These are phyloP conservation scores for Microcos paniculata DNA, from an alignment of 345 rosid genomes.

Conservation along the genomic window DNA sequence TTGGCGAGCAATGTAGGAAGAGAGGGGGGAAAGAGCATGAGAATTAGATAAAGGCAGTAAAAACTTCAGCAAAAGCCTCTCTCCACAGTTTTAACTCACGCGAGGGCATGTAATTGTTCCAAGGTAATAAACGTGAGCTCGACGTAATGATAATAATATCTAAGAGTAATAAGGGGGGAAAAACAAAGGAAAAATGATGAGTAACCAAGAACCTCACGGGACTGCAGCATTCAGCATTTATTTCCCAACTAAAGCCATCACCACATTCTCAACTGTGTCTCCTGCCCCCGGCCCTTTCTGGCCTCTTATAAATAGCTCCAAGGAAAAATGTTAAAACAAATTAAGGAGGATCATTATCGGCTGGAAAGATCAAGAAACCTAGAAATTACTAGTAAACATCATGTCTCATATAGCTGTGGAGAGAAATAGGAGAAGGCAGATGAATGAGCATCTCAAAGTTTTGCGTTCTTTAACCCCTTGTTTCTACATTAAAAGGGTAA, in stretches of 20 bases:
- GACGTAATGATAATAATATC: conserved; percentile 25
- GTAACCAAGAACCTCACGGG: conserved; percentile 54
- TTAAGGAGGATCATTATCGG: background rate
- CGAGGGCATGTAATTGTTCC: conserved; percentile 48
- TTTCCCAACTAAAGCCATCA: conserved; percentile 16
- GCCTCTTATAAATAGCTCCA: conserved; percentile 29
- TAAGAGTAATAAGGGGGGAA: conserved; percentile 1
- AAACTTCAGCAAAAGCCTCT: background rate
- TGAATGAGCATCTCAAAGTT: conserved; percentile 89
- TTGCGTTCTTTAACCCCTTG: conserved; percentile 89
- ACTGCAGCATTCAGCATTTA: conserved; percentile 53
- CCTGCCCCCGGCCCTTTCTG: background rate
- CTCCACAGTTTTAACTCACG: conserved; percentile 32
- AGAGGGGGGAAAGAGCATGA: conserved; percentile 16
- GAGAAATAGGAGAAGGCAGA: conserved; percentile 91
- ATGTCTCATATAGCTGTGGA: conserved; percentile 95
- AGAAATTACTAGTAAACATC: background rate
- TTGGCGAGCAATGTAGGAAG: background rate
- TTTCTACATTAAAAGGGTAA: conserved; percentile 91
- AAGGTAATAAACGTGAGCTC: conserved; percentile 58
- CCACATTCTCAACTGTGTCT: background rate
- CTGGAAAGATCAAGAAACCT: background rate
- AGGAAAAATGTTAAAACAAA: background rate
- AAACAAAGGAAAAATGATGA: conserved; percentile 1
- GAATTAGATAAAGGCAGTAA: conserved; percentile 21